Base-by-base conservation (phyloP, 225 moss, liverwort and hornwort genomes). In the Physcomitrellopsis africana region DNA sequence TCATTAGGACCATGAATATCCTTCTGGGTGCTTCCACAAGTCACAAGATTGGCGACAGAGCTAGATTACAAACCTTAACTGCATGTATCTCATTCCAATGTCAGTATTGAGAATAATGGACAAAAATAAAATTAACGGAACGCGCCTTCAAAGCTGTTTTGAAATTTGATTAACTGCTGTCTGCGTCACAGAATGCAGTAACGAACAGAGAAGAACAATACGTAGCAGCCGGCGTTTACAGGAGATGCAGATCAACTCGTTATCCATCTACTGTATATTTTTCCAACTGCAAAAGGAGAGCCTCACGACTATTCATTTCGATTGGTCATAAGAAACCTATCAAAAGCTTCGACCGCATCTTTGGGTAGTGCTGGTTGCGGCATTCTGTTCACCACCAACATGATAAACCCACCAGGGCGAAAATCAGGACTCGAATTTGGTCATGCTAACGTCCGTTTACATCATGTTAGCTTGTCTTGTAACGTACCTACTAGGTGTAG, bases 341-440 rank as follows among this genome's bases (percentile, higher is more conserved):
- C 32, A 65, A 65, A 16, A 73, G 73, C 73, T 46, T 79, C 73
- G 73, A 65, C 77, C 73, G 65, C 65, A 69, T 10, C 57, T 72
- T 37, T 63, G 68, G 68, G 76, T 51, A 63, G 72, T 65, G 78
- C 73, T 47, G 59, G 49, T 4, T 72, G 64, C 80, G 48, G 69
- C 73, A 60, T 65, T 72, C 65, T 76, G 69, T 76, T 69, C 57
- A 63, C 55, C 42, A 49, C 20, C 55, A 75, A 67, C 67, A 66
- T 32, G 63, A 23, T n/a, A n/a, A 63, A 46, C 49, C 63, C 76
- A 52, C 41, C n/a, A 65, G 60, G 65, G 73, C 65, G 11, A 72
- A 76, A 73, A 80, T 69, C 76, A 68, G 49, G 80, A 80, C 69
- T 84, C 77, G 60, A 84, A 77, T 79, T 69, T 80, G 72, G 77